A percentile compares a stretch with the other conserved stretches of the same genome.
These are phyloP conservation scores for Venturia effusa DNA, from an alignment of 2,329 filamentous ascomycete genomes.

Conservation along the genomic window DNA sequence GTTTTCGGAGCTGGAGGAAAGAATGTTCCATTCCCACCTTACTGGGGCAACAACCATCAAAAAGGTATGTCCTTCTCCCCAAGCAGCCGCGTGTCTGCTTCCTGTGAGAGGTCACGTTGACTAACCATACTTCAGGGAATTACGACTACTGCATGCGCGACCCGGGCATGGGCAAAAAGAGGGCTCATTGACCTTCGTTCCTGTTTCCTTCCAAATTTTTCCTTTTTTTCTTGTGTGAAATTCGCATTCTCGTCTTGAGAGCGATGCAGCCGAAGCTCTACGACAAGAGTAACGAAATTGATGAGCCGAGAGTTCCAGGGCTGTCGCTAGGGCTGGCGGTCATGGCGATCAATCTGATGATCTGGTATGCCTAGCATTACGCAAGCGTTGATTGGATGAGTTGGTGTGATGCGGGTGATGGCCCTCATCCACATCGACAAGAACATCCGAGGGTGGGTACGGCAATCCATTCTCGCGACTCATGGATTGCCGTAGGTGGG, in stretches of 20 bases:
- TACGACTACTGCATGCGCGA: conserved; percentile 19
- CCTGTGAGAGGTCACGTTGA: not conserved
- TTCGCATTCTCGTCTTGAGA: not conserved
- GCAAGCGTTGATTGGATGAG: no score
- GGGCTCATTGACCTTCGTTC: not conserved
- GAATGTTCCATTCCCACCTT: conserved; percentile 23
- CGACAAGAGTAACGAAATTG: not conserved
- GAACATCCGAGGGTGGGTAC: no score
- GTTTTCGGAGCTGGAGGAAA: conserved; percentile 28
- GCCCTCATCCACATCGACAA: no score
- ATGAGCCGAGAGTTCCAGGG: not conserved
- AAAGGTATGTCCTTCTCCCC: not conserved
- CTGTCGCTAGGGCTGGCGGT: no score
- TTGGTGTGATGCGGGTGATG: no score
- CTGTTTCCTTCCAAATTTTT: not conserved
- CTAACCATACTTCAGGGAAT: conserved; percentile 11
- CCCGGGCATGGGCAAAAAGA: conserved; percentile 7
- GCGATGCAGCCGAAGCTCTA: not conserved
- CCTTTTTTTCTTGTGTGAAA: no score
- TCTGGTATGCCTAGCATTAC: no score
- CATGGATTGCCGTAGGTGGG: no score
- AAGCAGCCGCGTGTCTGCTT: no score
- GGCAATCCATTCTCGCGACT: no score
- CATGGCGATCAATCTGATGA: no score
- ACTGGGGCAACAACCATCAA: conserved; percentile 25